Conservation (phyloP, 345 rosid genomes). For the Punica granatum region DNA sequence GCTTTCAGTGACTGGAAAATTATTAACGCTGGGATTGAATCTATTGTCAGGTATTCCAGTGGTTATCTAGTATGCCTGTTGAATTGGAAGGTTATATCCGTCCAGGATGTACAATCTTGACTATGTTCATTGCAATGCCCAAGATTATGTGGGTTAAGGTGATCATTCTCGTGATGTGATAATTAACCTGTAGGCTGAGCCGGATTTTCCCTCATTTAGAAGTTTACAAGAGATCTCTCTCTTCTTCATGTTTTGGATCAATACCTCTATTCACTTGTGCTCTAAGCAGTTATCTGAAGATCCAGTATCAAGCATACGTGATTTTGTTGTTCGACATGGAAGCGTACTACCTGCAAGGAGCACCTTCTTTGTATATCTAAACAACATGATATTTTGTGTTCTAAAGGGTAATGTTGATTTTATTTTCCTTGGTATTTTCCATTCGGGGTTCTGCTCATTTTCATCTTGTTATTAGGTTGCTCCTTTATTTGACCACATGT, state of each 20-base stretch:
- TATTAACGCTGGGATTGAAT: slow-evolving; percentile 22
- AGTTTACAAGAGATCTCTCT: slow-evolving; percentile 2
- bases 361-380: slow-evolving; percentile 52
- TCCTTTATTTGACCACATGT: background rate
- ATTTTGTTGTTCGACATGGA: slow-evolving; percentile 64
- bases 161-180: background rate
- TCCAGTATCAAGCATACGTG: slow-evolving; percentile 52
- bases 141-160: slow-evolving; percentile 85
- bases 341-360: slow-evolving; percentile 71
- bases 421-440: too few species aligned
- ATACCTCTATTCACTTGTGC: background rate
- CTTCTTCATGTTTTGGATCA: background rate
- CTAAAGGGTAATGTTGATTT: slow-evolving; percentile 38
- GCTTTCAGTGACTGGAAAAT: slow-evolving; percentile 15
- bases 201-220: background rate
- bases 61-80: slow-evolving; percentile 97
- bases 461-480: background rate
- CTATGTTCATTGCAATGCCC: slow-evolving; percentile 84
- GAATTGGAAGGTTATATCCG: slow-evolving; percentile 96
- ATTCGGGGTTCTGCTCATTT: background rate
- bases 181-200: background rate
- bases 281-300: slow-evolving; percentile 61
- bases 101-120: slow-evolving; percentile 94
- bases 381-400: slow-evolving; percentile 60
- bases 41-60: slow-evolving; percentile 67